Conservation (phyloP, 371 early-diverging fungal genomes). For the Sporodiniella umbellata region DNA sequence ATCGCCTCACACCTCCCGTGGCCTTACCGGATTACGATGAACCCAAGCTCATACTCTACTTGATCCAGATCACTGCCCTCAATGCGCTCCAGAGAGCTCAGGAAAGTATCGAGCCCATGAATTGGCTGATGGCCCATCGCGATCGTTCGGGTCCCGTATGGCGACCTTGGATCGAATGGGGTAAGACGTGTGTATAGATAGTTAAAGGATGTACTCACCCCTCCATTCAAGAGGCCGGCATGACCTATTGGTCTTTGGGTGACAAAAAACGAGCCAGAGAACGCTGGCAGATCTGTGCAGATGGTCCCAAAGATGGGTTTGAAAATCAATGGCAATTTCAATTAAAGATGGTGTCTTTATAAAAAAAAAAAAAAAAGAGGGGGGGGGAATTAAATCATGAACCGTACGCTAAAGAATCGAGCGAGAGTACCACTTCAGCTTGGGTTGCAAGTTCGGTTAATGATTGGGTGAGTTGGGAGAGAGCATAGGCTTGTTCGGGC, state of each 20-base stretch:
- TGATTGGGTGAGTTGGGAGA: slow-evolving; percentile 25
- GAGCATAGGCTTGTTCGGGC: slow-evolving; percentile 31
- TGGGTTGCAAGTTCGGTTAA: slow-evolving; percentile 26
- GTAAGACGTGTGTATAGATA: too few species aligned
- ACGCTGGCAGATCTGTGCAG: slow-evolving; percentile 23
- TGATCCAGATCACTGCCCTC: slow-evolving; percentile 20
- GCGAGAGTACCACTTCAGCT: slow-evolving; percentile 25
- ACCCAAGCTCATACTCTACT: slow-evolving; percentile 20
- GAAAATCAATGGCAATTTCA: slow-evolving; percentile 25
- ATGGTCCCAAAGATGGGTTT: slow-evolving; percentile 25
- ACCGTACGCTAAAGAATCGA: slow-evolving; percentile 25
- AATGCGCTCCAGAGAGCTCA: slow-evolving; percentile 17
- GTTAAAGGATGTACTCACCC: too few species aligned
- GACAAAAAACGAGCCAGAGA: slow-evolving; percentile 29
- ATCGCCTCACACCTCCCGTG: slow-evolving; percentile 16
- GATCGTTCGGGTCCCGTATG: too few species aligned
- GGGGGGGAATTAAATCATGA: slow-evolving; percentile 9
- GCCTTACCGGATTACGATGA: slow-evolving; percentile 23
- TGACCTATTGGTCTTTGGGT: slow-evolving; percentile 44
- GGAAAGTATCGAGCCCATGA: slow-evolving; percentile 28
- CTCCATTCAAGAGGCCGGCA: slow-evolving; percentile 35
- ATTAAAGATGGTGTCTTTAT: not conserved
- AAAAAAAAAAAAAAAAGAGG: not conserved
- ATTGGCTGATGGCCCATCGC: slow-evolving; percentile 50
- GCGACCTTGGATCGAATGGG: slow-evolving; percentile 57